Evolutionary conservation across 441 rosid species (phyloP).

Genomic region (Populus hybrid): DNA sequence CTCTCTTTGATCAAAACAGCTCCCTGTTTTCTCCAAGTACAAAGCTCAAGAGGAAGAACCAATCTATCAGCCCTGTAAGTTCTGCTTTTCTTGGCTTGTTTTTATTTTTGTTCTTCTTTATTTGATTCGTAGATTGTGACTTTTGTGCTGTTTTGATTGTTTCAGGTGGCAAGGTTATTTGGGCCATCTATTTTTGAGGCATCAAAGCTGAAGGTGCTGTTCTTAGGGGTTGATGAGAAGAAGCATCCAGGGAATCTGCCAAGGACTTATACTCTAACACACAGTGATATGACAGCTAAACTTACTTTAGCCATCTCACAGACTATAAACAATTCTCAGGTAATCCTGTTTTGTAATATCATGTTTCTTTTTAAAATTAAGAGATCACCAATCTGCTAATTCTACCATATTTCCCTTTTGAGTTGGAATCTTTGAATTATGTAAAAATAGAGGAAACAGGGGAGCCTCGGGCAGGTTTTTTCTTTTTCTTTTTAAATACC

Average conservation of each 20-base stretch:
- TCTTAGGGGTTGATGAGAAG: constrained; percentile 85
- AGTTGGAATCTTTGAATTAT: neutral
- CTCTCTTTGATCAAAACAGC: constrained; percentile 38
- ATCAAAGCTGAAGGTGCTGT: constrained; percentile 82
- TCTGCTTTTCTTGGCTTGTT: neutral
- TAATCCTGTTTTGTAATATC: constrained; percentile 7
- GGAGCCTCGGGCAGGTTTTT: neutral
- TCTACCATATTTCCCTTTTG: neutral
- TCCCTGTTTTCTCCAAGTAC: constrained; percentile 39
- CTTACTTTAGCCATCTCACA: constrained; percentile 81
- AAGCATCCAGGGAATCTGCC: constrained; percentile 87
- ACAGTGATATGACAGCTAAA: constrained; percentile 78
- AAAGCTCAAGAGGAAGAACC: constrained; percentile 48
- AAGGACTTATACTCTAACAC: constrained; percentile 86
- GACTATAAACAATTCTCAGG: constrained; percentile 91
- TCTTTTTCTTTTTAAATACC: no score
- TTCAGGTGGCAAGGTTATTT: constrained; percentile 77
- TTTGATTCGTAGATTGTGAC: constrained; percentile 1
- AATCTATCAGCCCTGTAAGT: constrained; percentile 53
- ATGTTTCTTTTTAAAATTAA: neutral
- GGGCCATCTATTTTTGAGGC: constrained; percentile 94
- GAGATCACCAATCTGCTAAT: neutral
- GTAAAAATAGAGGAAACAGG: neutral
- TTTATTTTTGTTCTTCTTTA: neutral
- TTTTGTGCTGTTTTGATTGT: constrained; percentile 17